Conservation (phyloP, 2,329 filamentous ascomycete genomes). For the Trichoderma sp. region DNA sequence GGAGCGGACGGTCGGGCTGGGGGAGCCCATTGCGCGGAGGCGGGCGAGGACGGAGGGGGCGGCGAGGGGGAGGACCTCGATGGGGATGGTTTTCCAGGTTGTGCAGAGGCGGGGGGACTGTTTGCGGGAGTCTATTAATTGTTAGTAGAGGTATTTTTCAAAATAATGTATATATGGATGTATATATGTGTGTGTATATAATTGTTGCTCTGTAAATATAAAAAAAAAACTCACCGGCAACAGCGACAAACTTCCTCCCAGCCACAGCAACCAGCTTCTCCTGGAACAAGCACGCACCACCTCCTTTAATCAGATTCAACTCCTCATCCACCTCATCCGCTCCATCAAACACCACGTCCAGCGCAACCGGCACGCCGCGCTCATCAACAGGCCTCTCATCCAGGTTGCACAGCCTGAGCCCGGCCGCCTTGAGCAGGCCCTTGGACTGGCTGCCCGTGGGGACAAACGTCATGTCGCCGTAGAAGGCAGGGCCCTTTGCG, state of each 20-base stretch:
- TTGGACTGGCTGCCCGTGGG: slow-evolving; percentile 92
- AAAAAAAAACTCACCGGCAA: slow-evolving; percentile 64
- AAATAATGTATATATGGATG: not conserved
- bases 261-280: slow-evolving; percentile 92
- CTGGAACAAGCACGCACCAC: slow-evolving; percentile 95
- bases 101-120: slow-evolving; percentile 74
- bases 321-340: slow-evolving; percentile 96
- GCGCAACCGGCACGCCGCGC: slow-evolving; percentile 48
- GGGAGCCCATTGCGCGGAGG: slow-evolving; percentile 73
- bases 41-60: slow-evolving; percentile 75
- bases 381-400: slow-evolving; percentile 66
- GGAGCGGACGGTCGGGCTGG: slow-evolving; percentile 70
- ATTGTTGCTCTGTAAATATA: not conserved
- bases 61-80: slow-evolving; percentile 88
- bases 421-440: slow-evolving; percentile 79
- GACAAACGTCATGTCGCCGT: slow-evolving; percentile 75
- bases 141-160: not conserved
- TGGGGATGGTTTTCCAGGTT: slow-evolving; percentile 83
- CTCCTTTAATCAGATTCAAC: slow-evolving; percentile 96
- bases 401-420: slow-evolving; percentile 76
- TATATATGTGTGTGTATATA: not conserved
- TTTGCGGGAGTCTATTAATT: slow-evolving; percentile 77
- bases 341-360: slow-evolving; percentile 94
- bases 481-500: slow-evolving; percentile 58
- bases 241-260: slow-evolving; percentile 83